Conservation (phyloP, 2,329 filamentous ascomycete genomes). For the Metarhizium humberi region DNA sequence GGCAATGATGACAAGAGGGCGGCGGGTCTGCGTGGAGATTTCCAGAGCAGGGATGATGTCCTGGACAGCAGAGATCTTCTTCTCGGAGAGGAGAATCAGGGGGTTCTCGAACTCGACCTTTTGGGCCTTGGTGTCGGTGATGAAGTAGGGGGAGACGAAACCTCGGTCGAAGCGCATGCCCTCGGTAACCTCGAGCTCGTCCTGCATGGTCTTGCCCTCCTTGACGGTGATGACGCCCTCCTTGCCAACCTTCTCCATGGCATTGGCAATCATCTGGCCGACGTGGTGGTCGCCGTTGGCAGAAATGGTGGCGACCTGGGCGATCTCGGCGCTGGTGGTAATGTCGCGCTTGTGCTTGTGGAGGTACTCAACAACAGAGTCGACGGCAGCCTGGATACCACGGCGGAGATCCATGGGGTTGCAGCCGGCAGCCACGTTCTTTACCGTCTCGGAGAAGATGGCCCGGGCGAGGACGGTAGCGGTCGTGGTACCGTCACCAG, state of each 20-base stretch:
- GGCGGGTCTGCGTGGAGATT: conserved; percentile 88
- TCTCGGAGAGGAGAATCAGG: conserved; percentile 95
- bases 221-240: conserved; percentile 99
- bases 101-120: conserved; percentile 99
- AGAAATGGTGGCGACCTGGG: conserved; percentile 95
- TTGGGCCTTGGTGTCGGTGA: conserved; percentile 96
- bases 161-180: conserved; percentile 99
- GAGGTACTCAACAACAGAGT: conserved; percentile 88
- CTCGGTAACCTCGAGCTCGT: conserved; percentile 98
- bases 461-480: conserved; percentile 93
- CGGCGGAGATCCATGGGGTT: conserved; percentile 98
- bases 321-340: conserved; percentile 93
- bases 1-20: conserved; percentile 94
- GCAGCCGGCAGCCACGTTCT: conserved; percentile 98
- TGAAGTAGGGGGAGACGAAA: conserved; percentile 98
- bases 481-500: conserved; percentile 96
- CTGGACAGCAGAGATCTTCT: conserved; percentile 99
- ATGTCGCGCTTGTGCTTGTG: conserved; percentile 96
- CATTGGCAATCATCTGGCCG: conserved; percentile 89
- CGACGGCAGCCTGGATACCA: conserved; percentile 93
- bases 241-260: conserved; percentile 99
- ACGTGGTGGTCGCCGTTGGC: conserved; percentile 96
- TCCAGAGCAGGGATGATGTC: conserved; percentile 98
- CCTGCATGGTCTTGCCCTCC: conserved; percentile 97
- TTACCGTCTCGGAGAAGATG: conserved; percentile 99